Conservation (phyloP, 139 green algal genomes). For the Chlamydomonas asymmetrica region DNA sequence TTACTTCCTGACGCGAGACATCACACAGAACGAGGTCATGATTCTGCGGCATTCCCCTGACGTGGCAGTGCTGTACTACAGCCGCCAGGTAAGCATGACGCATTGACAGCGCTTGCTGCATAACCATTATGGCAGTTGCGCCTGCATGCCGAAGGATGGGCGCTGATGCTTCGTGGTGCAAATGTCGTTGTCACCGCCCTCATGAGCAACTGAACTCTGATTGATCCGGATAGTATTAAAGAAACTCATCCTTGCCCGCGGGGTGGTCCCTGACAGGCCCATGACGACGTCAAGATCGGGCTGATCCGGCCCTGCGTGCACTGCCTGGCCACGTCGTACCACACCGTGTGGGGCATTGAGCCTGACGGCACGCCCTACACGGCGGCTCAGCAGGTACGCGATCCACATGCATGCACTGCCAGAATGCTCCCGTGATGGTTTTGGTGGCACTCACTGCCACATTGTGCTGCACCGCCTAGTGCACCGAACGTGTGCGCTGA, state of each 20-base stretch:
- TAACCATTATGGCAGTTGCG: too few relatives aligned
- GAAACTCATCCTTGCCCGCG: neutral
- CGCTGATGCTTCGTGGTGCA: conserved; percentile 4
- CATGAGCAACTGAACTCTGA: too few relatives aligned
- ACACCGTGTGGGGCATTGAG: conserved; percentile 35
- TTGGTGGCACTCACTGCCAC: too few relatives aligned
- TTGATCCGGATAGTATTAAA: conserved; percentile 7
- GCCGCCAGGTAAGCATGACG: neutral
- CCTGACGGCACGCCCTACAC: conserved; percentile 35
- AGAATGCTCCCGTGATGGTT: too few relatives aligned
- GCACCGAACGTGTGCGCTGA: too few relatives aligned
- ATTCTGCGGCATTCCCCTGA: conserved; percentile 28
- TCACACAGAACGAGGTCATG: conserved; percentile 52
- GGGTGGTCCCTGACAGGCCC: neutral
- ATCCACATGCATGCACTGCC: too few relatives aligned
- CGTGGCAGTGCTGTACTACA: conserved; percentile 7
- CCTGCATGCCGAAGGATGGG: too few relatives aligned
- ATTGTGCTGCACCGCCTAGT: too few relatives aligned
- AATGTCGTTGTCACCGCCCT: too few relatives aligned
- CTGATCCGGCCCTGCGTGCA: conserved; percentile 38
- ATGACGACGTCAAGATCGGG: conserved; percentile 3
- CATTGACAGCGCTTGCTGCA: too few relatives aligned
- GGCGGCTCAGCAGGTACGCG: conserved; percentile 34
- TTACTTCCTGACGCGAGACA: conserved; percentile 40
- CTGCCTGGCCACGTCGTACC: conserved; percentile 29